These are phyloP conservation scores for Ogataea methylovora DNA, from an alignment of 805 yeast genomes.

Conservation along the genomic window DNA sequence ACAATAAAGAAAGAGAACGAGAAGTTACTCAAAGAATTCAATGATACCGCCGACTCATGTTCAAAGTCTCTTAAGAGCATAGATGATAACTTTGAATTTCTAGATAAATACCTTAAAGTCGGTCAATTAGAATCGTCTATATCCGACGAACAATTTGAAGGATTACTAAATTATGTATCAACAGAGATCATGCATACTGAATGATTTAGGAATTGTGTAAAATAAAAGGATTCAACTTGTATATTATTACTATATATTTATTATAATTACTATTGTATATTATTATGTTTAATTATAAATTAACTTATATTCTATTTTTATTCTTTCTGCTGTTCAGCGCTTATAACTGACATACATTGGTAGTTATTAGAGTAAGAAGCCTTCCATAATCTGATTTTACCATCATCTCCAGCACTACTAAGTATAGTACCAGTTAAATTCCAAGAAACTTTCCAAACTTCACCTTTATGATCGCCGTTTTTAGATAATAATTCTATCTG, in stretches of 20 bases:
- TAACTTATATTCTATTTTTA: background rate
- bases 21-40: conserved; percentile 6
- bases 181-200: conserved; percentile 5
- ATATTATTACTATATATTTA: no score
- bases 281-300: background rate
- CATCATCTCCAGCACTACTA: conserved; percentile 94
- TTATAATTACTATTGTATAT: no score
- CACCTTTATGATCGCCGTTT: conserved; percentile 26
- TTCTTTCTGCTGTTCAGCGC: conserved; percentile 37
- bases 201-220: no score
- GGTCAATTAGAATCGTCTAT: conserved; percentile 4
- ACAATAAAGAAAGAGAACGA: conserved; percentile 9
- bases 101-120: conserved; percentile 9
- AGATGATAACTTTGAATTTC: conserved; percentile 4
- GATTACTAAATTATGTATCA: conserved; percentile 13
- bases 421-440: conserved; percentile 87
- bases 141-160: conserved; percentile 11
- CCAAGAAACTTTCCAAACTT: conserved; percentile 97
- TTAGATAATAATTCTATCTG: conserved; percentile 18
- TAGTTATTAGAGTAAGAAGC: conserved; percentile 78
- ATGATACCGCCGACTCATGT: conserved; percentile 4
- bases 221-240: no score
- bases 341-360: conserved; percentile 83
- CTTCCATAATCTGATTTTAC: conserved; percentile 87
- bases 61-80: conserved; percentile 4